These are phyloP conservation scores for Luffa aegyptiaca DNA, from an alignment of 306 rosid genomes.

Conservation along the genomic window DNA sequence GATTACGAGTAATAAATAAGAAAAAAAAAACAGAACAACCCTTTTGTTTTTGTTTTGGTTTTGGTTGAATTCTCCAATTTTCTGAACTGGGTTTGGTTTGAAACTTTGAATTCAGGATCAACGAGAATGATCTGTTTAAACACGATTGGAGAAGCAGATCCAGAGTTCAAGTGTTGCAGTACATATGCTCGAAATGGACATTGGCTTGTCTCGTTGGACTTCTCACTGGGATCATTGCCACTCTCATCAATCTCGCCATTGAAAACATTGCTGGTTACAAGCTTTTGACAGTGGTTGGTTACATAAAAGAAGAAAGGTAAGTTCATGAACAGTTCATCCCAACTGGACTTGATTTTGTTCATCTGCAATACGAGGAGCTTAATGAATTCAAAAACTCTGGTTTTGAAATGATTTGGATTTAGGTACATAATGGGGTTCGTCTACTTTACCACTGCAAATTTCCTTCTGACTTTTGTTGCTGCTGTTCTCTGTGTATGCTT, in stretches of 20 bases:
- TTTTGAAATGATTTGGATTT: not conserved
- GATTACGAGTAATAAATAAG: constrained; percentile 51
- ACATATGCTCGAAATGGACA: constrained; percentile 60
- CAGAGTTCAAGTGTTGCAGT: constrained; percentile 60
- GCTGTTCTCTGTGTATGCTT: constrained; percentile 68
- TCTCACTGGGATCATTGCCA: constrained; percentile 70
- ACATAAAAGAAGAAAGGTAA: constrained; percentile 45
- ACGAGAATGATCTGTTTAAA: constrained; percentile 81
- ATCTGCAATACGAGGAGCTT: not conserved
- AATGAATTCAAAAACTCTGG: not conserved
- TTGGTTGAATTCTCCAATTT: not conserved
- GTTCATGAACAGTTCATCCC: not conserved
- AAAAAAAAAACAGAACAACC: not conserved
- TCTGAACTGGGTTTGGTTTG: not conserved
- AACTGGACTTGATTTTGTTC: not conserved
- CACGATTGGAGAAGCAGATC: constrained; percentile 93
- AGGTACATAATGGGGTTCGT: constrained; percentile 60
- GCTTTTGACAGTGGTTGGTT: constrained; percentile 45
- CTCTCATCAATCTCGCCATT: constrained; percentile 72
- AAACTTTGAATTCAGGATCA: constrained; percentile 47
- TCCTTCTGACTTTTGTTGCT: constrained; percentile 49
- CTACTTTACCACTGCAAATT: constrained; percentile 40
- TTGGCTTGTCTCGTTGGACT: constrained; percentile 77
- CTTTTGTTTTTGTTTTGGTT: not conserved
- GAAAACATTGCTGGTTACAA: constrained; percentile 90